A percentile compares a stretch with the other conserved stretches of the same genome.
Conservation (phyloP, 768 basidiomycete species). For the Suillus cothurnatus region DNA sequence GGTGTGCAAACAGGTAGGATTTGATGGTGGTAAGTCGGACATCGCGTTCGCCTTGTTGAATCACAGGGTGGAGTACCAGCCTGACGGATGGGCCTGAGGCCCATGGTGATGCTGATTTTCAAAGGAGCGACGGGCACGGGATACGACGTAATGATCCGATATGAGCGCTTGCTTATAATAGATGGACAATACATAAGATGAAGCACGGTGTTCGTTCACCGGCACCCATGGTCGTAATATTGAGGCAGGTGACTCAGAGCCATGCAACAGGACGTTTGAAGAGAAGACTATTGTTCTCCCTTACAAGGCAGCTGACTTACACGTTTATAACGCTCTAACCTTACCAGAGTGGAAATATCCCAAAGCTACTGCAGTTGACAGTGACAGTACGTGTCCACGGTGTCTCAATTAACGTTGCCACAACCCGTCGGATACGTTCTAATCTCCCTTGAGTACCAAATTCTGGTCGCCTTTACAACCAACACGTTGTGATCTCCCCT, state of each 20-base stretch:
- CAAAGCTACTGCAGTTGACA: background rate
- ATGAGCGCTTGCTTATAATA: background rate
- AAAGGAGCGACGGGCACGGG: slow-evolving; percentile 1
- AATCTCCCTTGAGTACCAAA: too few species aligned
- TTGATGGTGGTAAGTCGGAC: background rate
- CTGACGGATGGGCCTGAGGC: background rate
- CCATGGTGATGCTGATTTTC: background rate
- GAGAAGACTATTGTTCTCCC: background rate
- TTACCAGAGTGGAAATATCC: background rate
- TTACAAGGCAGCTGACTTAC: background rate
- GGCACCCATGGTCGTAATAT: background rate
- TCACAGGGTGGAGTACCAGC: too few species aligned
- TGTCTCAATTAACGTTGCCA: background rate
- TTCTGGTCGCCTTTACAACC: too few species aligned
- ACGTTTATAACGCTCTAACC: background rate
- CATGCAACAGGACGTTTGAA: too few species aligned
- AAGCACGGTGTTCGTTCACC: background rate
- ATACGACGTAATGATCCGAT: slow-evolving; percentile 1
- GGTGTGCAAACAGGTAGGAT: slow-evolving; percentile 7
- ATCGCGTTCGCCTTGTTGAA: background rate
- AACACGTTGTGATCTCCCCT: too few species aligned
- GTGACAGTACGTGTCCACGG: background rate
- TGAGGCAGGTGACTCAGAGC: background rate
- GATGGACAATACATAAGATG: background rate
- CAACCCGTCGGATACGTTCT: background rate